phyloP scores from a whole-genome alignment of 768 basidiomycete species.

The Lactarius sp. region DNA sequence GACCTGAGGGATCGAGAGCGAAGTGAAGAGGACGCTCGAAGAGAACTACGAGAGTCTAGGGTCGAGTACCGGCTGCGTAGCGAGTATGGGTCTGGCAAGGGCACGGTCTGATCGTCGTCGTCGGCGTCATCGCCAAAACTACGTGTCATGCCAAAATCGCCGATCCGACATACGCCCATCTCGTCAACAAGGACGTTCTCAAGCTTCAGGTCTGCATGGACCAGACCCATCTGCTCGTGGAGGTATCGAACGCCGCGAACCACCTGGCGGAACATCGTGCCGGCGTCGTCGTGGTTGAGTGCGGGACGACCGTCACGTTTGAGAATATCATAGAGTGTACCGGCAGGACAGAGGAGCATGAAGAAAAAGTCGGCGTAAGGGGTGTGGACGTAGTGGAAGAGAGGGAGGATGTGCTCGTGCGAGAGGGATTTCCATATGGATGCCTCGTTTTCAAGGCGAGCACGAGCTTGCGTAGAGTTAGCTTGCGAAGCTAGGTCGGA shows the following conservation, averaged over 20 bases:
- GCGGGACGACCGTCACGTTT: constrained; percentile 63
- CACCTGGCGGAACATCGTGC: constrained; percentile 83
- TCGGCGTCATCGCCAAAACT: constrained; percentile 46
- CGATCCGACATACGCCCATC: constrained; percentile 78
- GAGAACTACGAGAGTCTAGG: background rate
- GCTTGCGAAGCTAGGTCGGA: constrained; percentile 50
- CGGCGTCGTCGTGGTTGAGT: constrained; percentile 70
- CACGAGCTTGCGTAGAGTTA: constrained; percentile 44
- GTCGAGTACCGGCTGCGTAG: background rate
- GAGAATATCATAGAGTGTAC: constrained; percentile 80
- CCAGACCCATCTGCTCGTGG: constrained; percentile 68
- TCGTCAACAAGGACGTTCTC: constrained; percentile 95
- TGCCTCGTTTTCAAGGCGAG: constrained; percentile 65
- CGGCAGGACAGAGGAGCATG: constrained; percentile 79
- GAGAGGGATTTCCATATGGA: constrained; percentile 67
- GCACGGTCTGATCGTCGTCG: background rate
- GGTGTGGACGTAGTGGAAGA: constrained; percentile 61
- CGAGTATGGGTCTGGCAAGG: background rate
- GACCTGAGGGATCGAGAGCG: constrained; percentile 13
- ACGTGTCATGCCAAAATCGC: constrained; percentile 80
- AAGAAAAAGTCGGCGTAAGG: constrained; percentile 71
- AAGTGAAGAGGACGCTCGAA: constrained; percentile 2
- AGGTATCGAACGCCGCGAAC: constrained; percentile 78
- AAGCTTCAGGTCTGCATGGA: constrained; percentile 94
- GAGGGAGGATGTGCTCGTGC: constrained; percentile 84